Evolutionary conservation across 805 yeast species (phyloP), one percentile per base, ranked within the genome.

Genomic region (Candida anglica): DNA sequence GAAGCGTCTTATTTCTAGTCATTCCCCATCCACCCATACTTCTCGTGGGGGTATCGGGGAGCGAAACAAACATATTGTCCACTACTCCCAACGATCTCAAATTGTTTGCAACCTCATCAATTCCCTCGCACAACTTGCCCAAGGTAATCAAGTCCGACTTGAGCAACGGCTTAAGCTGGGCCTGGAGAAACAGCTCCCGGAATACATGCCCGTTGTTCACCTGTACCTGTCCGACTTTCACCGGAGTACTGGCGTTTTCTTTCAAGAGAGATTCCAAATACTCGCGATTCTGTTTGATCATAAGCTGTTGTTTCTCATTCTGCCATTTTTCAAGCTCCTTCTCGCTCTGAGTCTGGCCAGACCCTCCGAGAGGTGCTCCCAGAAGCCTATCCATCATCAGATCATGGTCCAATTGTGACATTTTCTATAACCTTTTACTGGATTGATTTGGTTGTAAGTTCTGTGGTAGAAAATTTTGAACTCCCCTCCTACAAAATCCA

Each of bases 81-180:
- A 76, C 56, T 2, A 71, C 45, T 11, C 68, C 70, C 9, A 66
- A 57, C 33, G 68, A 69, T 3, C 58, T 43, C 13, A 78, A 63
- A 24, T 69, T 69, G 19, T 47, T 50, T n/a, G 71, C 60, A 1
- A 71, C 65, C 9, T 47, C 36, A 36, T 77, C 81, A 9, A 77
- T 52, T 6, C 60, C 56, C 3, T 39, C 25, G 15, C 76, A 45
- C 10, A 75, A 54, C 7, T 58, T 47, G n/a, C 52, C 48, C 16
- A 78, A 50, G 3, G 74, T 72, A 25, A 60, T 41, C 10, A 52
- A 41, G n/a, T 68, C 59, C 17, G 50, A 39, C 6, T 47, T 43
- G 16, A 71, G 46, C 28, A 79, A 48, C 1, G 82, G 79, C 14
- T 52, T 47, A 16, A 79, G 47, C 42, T 77, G 84, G 4, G 56